phyloP scores from a whole-genome alignment of 345 rosid species.

The Gossypium longicalyx region DNA sequence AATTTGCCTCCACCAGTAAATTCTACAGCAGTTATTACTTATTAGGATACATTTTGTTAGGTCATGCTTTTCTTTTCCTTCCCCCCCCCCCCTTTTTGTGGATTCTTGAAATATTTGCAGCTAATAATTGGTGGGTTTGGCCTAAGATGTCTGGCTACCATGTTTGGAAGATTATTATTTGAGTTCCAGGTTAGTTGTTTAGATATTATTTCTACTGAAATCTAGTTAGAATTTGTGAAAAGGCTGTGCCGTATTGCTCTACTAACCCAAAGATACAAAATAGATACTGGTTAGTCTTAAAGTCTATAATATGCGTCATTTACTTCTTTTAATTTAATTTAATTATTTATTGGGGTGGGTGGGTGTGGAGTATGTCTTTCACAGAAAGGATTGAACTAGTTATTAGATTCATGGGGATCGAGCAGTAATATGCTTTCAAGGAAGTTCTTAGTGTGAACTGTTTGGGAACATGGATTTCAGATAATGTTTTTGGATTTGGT shows the following conservation, averaged over 20 bases:
- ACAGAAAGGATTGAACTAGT: too few relatives aligned
- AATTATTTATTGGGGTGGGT: too few relatives aligned
- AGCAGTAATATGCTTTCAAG: too few relatives aligned
- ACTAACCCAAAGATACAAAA: neutral
- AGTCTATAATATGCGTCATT: too few relatives aligned
- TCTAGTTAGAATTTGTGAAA: neutral
- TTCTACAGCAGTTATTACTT: neutral
- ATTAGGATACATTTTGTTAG: neutral
- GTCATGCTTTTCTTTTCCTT: neutral
- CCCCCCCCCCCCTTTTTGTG: neutral
- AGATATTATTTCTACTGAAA: neutral
- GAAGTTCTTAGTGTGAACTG: too few relatives aligned
- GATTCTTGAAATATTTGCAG: neutral
- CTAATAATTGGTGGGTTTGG: neutral
- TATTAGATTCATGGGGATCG: too few relatives aligned
- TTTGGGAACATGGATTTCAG: too few relatives aligned
- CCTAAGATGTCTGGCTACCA: neutral
- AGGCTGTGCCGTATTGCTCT: neutral
- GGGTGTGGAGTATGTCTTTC: too few relatives aligned
- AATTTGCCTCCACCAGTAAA: neutral
- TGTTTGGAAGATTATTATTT: constrained; percentile 5
- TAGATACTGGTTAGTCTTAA: too few relatives aligned
- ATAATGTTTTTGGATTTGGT: too few relatives aligned
- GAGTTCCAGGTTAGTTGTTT: neutral
- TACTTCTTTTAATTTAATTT: too few relatives aligned